Conservation (phyloP, 2,329 filamentous ascomycete genomes). For the Colletotrichum coccodes region DNA sequence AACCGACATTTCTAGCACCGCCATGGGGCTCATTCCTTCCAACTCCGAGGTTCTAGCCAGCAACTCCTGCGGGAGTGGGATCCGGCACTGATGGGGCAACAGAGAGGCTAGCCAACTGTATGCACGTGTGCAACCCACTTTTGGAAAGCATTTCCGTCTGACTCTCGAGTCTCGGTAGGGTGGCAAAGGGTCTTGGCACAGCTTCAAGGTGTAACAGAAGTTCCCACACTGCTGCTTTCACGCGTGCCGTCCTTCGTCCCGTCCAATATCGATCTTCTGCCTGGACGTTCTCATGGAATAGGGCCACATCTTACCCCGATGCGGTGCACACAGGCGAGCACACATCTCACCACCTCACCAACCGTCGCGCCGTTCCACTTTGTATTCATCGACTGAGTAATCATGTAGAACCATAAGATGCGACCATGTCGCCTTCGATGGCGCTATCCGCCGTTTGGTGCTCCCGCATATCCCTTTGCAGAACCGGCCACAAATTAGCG, state of each 20-base stretch:
- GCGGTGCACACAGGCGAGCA: neutral
- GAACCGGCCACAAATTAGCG: neutral
- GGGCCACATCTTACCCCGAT: neutral
- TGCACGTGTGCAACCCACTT: constrained; percentile 12
- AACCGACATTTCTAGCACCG: neutral
- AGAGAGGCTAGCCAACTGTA: neutral
- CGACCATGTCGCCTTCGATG: neutral
- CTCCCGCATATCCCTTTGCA: neutral
- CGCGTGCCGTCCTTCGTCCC: neutral
- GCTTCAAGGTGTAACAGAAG: constrained; percentile 2
- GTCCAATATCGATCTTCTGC: neutral
- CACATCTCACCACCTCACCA: neutral
- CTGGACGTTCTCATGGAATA: neutral
- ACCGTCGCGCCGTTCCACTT: neutral
- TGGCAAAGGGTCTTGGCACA: constrained; percentile 3
- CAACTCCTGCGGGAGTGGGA: neutral
- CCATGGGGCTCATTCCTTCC: neutral
- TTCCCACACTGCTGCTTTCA: neutral
- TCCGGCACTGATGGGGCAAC: constrained; percentile 4
- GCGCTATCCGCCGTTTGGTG: neutral
- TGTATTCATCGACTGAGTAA: neutral
- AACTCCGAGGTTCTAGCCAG: neutral
- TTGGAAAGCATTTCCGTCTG: constrained; percentile 8
- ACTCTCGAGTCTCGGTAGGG: neutral
- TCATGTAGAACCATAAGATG: neutral